Evolutionary conservation across 2,329 filamentous ascomycete genomes (phyloP).

Genomic region (Arthrobotrys musiformis): DNA sequence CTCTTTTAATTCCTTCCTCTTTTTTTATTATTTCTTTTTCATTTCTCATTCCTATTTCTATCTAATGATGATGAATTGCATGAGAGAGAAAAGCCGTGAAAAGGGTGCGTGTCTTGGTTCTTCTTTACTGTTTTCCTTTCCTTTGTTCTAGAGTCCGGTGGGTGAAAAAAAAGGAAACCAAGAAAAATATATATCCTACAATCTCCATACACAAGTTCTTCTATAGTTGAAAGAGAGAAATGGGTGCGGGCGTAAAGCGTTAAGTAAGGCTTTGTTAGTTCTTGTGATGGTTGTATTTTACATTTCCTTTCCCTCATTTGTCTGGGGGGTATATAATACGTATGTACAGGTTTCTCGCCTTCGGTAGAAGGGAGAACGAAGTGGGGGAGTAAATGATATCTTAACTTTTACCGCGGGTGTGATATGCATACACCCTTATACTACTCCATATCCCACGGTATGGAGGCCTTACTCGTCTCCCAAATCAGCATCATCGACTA

Average conservation of each 20-base stretch:
- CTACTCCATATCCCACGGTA: too few species aligned
- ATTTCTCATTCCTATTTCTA: neutral
- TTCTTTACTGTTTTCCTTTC: neutral
- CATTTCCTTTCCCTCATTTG: neutral
- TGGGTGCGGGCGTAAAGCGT: too few species aligned
- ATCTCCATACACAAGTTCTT: too few species aligned
- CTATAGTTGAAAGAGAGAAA: too few species aligned
- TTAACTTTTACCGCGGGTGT: too few species aligned
- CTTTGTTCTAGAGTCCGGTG: neutral
- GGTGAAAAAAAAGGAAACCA: neutral
- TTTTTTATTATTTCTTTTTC: neutral
- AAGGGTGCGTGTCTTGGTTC: constrained; percentile 3
- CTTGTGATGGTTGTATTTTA: neutral
- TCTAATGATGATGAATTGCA: neutral
- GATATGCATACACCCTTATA: too few species aligned
- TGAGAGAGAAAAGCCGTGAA: neutral
- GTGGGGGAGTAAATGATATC: too few species aligned
- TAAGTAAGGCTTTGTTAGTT: too few species aligned
- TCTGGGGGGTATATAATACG: neutral
- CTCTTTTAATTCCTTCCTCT: neutral
- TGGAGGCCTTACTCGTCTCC: neutral
- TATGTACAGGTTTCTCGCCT: neutral
- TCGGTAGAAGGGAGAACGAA: too few species aligned
- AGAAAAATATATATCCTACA: neutral
- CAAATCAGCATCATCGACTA: constrained; percentile 66